Evolutionary conservation across 2,329 filamentous ascomycete genomes (phyloP), one percentile per base, ranked within the genome.

Genomic region (Fusarium algeriense): DNA sequence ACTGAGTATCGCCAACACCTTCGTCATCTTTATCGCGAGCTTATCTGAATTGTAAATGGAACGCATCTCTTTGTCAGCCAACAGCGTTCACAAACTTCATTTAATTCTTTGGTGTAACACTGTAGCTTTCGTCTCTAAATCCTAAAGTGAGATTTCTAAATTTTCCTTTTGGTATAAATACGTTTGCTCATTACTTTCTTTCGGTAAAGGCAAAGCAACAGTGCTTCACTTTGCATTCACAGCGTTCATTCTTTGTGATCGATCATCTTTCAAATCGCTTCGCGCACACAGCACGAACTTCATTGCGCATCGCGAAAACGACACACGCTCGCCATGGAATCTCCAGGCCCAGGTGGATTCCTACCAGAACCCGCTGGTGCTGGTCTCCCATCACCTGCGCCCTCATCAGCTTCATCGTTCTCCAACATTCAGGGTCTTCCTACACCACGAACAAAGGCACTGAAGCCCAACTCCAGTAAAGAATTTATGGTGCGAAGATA

Each of bases 401-500:
- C 87, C 6, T 88, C 84, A 62, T 81, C 80, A 14, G 76, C 74
- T n/a, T 75, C 84, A 15, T 88, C 87, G 10, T 80, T 75, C 44
- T 81, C 43, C 75, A 77, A 73, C 53, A 71, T 80, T 75, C 69
- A 58, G 3, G 76, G 83, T 13, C 82, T 91, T 8, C 89, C 89
- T 8, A 87, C 86, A 55, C 89, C 89, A 0, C 83, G 89, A 45
- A 79, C 81, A 26, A 85, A 83, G 37, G 81, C 88, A 0, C 77
- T 91, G 2, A 81, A 82, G 17, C 83, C 88, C 0, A 88, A 89
- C 0, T 90, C 88, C 0, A 83, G 80, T 37, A 91, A 90, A 71
- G 89, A 91, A 73, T 87, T 89, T 60, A 83, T 87, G 46, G 86
- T 89, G 13, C 83, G 89, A 45, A 81, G 86, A n/a, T 90, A 87